Base-by-base conservation (phyloP, 192 early-diverging fungal species). In the Allomyces macrogynus region DNA sequence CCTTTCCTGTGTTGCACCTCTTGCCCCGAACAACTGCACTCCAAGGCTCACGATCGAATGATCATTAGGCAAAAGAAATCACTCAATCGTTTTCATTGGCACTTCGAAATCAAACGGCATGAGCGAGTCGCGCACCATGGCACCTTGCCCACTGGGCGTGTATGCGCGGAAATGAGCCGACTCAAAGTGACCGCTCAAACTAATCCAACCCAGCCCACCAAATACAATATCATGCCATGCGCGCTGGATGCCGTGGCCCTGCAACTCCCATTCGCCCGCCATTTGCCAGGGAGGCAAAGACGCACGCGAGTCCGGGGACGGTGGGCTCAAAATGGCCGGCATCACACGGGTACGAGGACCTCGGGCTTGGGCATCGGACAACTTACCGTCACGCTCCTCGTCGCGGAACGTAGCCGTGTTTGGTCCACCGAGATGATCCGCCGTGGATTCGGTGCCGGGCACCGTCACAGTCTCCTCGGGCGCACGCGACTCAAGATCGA, bases 171-270 rank as follows among this genome's bases (percentile, higher is more conserved):
- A 18, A 1, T 4, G 3, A 1, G 44, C 18, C 1, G 12, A 18
- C 1, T 71, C 62, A 65, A 81, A 83, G 54, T 62, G 61, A 23
- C 84, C 85, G 2, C 78, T 69, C 24, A 87, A 64, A 49, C 80
- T 74, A 12, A 82, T 65, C 85, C 85, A 87, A 20, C 85, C 85
- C 44, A 82, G 67, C 23, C 85, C 81, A 1, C 76, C 71, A 74
- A 85, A 79, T 16, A 75, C 76, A 32, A 87, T 68, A 65, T 87
- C 85, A 42, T 74, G 63, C 3, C 74, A 71, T 0, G 81, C 78
- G 60, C 77, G 74, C 22, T 67, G 68, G 23, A 64, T 67, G 67
- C 79, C 75, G 4, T 65, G 32, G 20, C 79, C 77, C 42, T 70
- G 64, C 57, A 84, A 72, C 14, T 64, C 63, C 40, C 79, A 66